Evolutionary conservation across 2,329 filamentous ascomycete species (phyloP), one percentile per base, ranked within the genome.

Genomic region (Helminthosporium solani): DNA sequence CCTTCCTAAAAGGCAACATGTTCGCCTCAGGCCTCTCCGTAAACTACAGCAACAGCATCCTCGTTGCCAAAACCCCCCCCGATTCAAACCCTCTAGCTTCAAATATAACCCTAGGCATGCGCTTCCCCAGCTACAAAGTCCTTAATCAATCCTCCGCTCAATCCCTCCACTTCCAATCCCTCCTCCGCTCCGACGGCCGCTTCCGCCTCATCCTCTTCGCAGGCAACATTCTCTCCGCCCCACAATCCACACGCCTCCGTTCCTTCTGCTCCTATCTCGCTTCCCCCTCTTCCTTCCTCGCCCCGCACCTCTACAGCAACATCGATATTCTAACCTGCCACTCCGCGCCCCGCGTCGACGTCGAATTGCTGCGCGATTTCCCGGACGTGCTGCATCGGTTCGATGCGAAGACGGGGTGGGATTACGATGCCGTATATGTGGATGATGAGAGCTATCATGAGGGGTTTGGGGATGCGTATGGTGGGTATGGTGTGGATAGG

Each of bases 321-420:
- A 73, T 88, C 27, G 83, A 86, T 25, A 70, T 87, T 0, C 61
- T 87, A 2, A 81, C 82, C 0, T 68, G 86, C 0, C 85, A 88
- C 60, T 74, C 75, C 2, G 72, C 80, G 0, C 73, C 73, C 19
- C 72, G 83, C 28, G 62, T 56, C 0, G 70, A 77, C 0, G 69
- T 78, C 0, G 67, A 72, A 33, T 54, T 75, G 7, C 61, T 73
- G 3, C 58, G 64, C n/a, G 67, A 73, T 27, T 63, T 77, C 25
- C 74, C 74, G 0, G 60, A 67, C 3, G 53, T 77, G n/a, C 54
- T 77, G 35, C 68, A 74, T 49, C 73, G 74, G 11, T 71, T 70
- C 9, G 71, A 74, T 46, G 66, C 68, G 23, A 57, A 61, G 34
- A 52, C 46, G 7, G 69, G 69, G 1, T 71, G 68, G 69, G 67